Percentiles rank a stretch among this genome's conserved stretches.
Evolutionary conservation across 1,139 yeast species (phyloP).

Genomic region (Diutina mesorugosa): DNA sequence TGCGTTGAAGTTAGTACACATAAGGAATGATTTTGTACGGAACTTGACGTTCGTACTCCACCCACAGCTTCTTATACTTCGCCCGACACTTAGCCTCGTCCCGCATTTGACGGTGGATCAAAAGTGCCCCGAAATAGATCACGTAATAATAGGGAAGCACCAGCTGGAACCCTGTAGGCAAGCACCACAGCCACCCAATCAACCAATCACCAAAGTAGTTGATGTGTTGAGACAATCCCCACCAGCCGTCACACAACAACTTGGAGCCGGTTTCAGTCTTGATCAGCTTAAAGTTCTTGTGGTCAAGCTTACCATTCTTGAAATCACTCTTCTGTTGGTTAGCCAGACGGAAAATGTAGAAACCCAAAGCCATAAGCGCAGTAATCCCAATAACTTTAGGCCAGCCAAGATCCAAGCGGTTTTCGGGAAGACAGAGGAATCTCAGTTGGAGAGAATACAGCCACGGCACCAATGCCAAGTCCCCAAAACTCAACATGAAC

Average conservation of each 20-base stretch:
- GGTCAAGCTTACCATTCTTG: slow-evolving; percentile 60
- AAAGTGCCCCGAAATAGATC: slow-evolving; percentile 64
- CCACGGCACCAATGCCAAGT: slow-evolving; percentile 88
- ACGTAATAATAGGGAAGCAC: slow-evolving; percentile 83
- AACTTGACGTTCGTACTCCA: slow-evolving; percentile 61
- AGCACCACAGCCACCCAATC: slow-evolving; percentile 85
- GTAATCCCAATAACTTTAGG: slow-evolving; percentile 20
- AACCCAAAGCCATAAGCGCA: slow-evolving; percentile 45
- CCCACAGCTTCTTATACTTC: slow-evolving; percentile 84
- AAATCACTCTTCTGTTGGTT: slow-evolving; percentile 79
- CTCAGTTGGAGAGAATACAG: slow-evolving; percentile 80
- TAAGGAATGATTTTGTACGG: slow-evolving; percentile 89
- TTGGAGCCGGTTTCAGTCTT: slow-evolving; percentile 68
- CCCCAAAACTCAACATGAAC: slow-evolving; percentile 91
- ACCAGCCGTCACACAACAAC: slow-evolving; percentile 86
- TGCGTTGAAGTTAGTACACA: slow-evolving; percentile 35
- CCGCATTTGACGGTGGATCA: slow-evolving; percentile 79
- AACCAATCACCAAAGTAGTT: slow-evolving; percentile 95
- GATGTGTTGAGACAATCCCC: slow-evolving; percentile 87
- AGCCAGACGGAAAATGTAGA: slow-evolving; percentile 70
- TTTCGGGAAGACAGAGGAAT: slow-evolving; percentile 46
- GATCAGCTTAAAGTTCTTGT: slow-evolving; percentile 44
- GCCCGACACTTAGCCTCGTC: slow-evolving; percentile 85
- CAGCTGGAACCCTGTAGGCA: slow-evolving; percentile 75
- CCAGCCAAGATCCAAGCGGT: slow-evolving; percentile 46